Conservation (phyloP, 2,329 filamentous ascomycete genomes). For the Didymella pomorum region DNA sequence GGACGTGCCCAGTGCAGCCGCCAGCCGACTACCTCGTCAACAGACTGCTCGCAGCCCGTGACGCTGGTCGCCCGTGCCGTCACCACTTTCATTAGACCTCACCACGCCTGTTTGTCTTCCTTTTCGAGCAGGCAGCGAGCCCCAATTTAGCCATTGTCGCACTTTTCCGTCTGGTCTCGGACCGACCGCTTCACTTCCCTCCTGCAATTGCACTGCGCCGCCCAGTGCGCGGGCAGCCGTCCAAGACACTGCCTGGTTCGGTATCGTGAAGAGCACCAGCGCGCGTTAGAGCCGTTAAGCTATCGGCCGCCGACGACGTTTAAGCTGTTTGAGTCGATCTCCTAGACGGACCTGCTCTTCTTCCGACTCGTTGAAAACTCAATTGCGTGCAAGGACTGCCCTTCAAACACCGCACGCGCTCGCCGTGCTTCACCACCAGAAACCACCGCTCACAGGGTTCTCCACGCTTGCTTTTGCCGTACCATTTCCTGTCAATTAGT, state of each 20-base stretch:
- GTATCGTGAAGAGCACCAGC: slow-evolving; percentile 40
- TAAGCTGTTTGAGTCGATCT: slow-evolving; percentile 47
- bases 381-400: slow-evolving; percentile 47
- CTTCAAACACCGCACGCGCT: slow-evolving; percentile 44
- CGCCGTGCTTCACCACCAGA: slow-evolving; percentile 41
- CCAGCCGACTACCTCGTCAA: slow-evolving; percentile 28
- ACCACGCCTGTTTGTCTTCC: slow-evolving; percentile 26
- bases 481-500: slow-evolving; percentile 41
- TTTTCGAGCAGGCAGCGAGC: slow-evolving; percentile 35
- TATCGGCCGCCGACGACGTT: slow-evolving; percentile 43
- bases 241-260: slow-evolving; percentile 26
- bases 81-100: slow-evolving; percentile 21
- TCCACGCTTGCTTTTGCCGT: slow-evolving; percentile 47
- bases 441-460: slow-evolving; percentile 37
- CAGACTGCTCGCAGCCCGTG: slow-evolving; percentile 29
- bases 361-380: slow-evolving; percentile 41
- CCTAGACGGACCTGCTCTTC: slow-evolving; percentile 32
- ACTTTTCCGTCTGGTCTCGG: slow-evolving; percentile 45
- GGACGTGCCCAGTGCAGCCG: slow-evolving; percentile 33
- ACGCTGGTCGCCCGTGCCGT: slow-evolving; percentile 30
- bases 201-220: slow-evolving; percentile 42
- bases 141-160: slow-evolving; percentile 47
- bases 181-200: slow-evolving; percentile 47
- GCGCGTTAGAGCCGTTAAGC: slow-evolving; percentile 43
- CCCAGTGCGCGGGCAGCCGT: slow-evolving; percentile 40